These are phyloP conservation scores for Colletotrichum scovillei DNA, from an alignment of 2,329 filamentous ascomycete species.

Conservation along the genomic window DNA sequence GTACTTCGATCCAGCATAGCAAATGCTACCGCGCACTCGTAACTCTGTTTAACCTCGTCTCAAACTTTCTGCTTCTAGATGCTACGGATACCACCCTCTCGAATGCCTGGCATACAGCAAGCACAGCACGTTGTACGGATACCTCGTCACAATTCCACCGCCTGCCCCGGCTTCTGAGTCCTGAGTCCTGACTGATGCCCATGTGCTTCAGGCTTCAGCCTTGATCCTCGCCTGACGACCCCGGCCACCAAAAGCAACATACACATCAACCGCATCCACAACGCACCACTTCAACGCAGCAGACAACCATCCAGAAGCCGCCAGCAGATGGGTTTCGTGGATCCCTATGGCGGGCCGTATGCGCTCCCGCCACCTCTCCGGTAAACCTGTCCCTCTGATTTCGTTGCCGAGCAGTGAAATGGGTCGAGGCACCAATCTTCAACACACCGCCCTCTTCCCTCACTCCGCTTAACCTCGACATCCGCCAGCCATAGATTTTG, in stretches of 20 bases:
- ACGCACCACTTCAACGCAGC: neutral
- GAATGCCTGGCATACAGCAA: neutral
- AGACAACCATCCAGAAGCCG: conserved; percentile 4
- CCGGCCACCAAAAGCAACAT: conserved; percentile 26
- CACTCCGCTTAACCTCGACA: conserved; percentile 1
- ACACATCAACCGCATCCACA: conserved; percentile 13
- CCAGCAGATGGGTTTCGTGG: conserved; percentile 20
- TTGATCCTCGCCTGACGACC: conserved; percentile 19
- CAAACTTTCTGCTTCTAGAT: neutral
- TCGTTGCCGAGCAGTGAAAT: neutral
- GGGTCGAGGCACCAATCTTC: conserved; percentile 7
- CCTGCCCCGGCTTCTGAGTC: neutral
- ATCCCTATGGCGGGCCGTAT: conserved; percentile 16
- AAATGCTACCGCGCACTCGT: neutral
- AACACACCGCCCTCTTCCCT: conserved; percentile 20
- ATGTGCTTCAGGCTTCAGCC: conserved; percentile 4
- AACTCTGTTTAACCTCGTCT: neutral
- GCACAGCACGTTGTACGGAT: neutral
- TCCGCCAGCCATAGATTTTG: neutral
- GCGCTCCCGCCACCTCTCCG: conserved; percentile 23
- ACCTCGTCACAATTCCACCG: neutral
- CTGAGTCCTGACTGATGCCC: neutral
- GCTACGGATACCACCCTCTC: neutral
- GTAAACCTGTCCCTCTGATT: conserved; percentile 4
- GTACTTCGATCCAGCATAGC: neutral